Conservation (phyloP, 768 basidiomycete species). For the Termitomyces sp. region DNA sequence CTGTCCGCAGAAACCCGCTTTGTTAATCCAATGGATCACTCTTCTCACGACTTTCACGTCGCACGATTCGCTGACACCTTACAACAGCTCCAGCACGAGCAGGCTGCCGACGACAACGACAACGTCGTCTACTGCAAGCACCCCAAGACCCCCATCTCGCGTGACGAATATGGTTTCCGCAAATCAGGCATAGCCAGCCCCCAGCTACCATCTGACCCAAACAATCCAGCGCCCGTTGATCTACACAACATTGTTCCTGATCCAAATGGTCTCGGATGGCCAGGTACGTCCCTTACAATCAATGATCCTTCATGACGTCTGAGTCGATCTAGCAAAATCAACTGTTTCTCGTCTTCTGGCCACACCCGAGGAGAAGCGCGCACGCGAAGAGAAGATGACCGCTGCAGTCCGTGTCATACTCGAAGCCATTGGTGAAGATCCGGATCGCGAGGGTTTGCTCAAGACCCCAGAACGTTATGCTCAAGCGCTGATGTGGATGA, state of each 20-base stretch:
- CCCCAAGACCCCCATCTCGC: constrained; percentile 30
- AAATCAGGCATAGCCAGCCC: constrained; percentile 67
- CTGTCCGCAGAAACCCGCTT: constrained; percentile 2
- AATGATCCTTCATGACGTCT: background rate
- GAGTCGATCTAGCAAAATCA: constrained; percentile 67
- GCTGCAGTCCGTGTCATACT: constrained; percentile 86
- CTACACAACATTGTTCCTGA: constrained; percentile 40
- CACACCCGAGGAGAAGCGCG: constrained; percentile 64
- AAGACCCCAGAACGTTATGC: constrained; percentile 95
- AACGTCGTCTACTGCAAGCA: constrained; percentile 5
- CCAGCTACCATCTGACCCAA: constrained; percentile 25
- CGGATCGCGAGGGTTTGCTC: constrained; percentile 86
- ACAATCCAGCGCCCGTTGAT: constrained; percentile 30
- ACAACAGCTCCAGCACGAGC: constrained; percentile 37
- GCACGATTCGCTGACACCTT: constrained; percentile 41
- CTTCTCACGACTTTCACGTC: constrained; percentile 22
- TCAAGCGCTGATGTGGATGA: constrained; percentile 98
- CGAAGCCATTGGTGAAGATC: constrained; percentile 98
- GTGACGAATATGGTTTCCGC: constrained; percentile 83
- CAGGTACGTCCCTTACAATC: constrained; percentile 46
- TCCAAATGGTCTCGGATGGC: constrained; percentile 87
- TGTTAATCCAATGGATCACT: constrained; percentile 6
- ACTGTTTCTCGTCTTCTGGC: constrained; percentile 82
- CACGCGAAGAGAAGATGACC: constrained; percentile 72
- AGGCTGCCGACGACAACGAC: constrained; percentile 3